Base-by-base conservation (phyloP, 768 basidiomycete species). In the Boletus rufocinnamomeus region DNA sequence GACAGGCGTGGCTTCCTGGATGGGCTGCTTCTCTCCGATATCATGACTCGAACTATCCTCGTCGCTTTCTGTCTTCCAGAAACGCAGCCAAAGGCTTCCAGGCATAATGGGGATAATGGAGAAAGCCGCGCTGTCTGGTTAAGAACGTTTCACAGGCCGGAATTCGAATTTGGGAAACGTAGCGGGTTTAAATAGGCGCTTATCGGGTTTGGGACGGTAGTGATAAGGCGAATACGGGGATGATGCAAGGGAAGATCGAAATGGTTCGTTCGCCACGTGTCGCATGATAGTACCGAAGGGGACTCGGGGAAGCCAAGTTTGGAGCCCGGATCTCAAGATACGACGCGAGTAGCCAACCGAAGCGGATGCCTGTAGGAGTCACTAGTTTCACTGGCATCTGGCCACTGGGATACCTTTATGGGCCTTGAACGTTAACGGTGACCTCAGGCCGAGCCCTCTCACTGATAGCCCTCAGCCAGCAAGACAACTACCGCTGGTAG, bases 81-180 rank as follows among this genome's bases (percentile, higher is more conserved):
- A 50, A 40, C 50, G 58, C 2, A 37, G 23, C 62, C 43, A 59
- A 41, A 50, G 37, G 14, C n/a, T 35, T 4, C 37, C n/a, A 14
- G 52, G 45, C 70, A 70, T 67, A 40, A n/a, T 50, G 46, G 11
- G 4, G 19, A 32, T 4, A 14, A 32, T 7, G 0, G 8, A n/a
- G n/a, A n/a, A n/a, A n/a, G n/a, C n/a, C n/a, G n/a, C n/a, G n/a
- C n/a, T n/a, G 30, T 19, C n/a, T 17, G 51, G 38, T 30, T 7
- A 11, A 43, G 25, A 34, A n/a, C 1, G 19, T 16, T 14, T 16
- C 6, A 10, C 28, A 8, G 27, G 19, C 27, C 9, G 11, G 27
- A 25, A 19, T 17, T 11, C 30, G 13, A 27, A 27, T 11, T 3
- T 43, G 19, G 53, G 14, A 9, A 21, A n/a, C 40, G 2, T 9